Percentiles rank a stretch among this genome's conserved stretches.
phyloP scores from a whole-genome alignment of 2,329 filamentous ascomycete genomes.

The Penicillium sp. region DNA sequence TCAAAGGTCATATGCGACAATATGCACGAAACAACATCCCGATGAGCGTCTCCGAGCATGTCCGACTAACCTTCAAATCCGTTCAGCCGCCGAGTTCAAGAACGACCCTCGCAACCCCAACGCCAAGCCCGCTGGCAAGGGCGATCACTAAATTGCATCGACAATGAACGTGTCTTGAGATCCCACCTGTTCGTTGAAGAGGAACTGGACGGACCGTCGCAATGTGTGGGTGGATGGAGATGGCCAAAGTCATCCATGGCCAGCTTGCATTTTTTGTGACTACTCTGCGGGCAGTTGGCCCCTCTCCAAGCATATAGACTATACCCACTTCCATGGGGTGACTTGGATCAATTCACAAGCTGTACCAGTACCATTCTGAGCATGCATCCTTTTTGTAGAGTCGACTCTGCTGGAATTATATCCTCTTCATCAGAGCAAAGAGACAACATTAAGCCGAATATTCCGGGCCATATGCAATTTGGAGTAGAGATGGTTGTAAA shows the following conservation, averaged over 20 bases:
- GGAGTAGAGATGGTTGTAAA: neutral
- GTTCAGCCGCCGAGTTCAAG: constrained; percentile 85
- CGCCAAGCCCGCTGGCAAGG: constrained; percentile 34
- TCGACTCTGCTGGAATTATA: neutral
- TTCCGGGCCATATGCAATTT: neutral
- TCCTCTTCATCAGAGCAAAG: neutral
- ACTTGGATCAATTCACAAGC: constrained; percentile 41
- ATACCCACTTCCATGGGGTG: constrained; percentile 28
- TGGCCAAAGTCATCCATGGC: constrained; percentile 21
- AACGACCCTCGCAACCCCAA: constrained; percentile 84
- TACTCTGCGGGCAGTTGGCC: constrained; percentile 31
- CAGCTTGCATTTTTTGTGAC: constrained; percentile 25
- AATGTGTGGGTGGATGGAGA: constrained; percentile 18
- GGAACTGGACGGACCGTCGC: constrained; percentile 13
- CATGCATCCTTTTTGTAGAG: neutral
- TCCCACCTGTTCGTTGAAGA: constrained; percentile 13
- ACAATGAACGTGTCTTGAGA: constrained; percentile 19
- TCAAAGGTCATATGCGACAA: neutral
- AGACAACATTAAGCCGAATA: neutral
- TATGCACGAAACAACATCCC: neutral
- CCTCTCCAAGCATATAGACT: constrained; percentile 44
- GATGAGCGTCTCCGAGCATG: constrained; percentile 6
- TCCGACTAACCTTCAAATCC: constrained; percentile 22
- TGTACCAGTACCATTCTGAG: constrained; percentile 35
- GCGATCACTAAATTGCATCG: constrained; percentile 33